Evolutionary conservation across 768 basidiomycete species (phyloP).

Genomic region (Suillus cothurnatus): DNA sequence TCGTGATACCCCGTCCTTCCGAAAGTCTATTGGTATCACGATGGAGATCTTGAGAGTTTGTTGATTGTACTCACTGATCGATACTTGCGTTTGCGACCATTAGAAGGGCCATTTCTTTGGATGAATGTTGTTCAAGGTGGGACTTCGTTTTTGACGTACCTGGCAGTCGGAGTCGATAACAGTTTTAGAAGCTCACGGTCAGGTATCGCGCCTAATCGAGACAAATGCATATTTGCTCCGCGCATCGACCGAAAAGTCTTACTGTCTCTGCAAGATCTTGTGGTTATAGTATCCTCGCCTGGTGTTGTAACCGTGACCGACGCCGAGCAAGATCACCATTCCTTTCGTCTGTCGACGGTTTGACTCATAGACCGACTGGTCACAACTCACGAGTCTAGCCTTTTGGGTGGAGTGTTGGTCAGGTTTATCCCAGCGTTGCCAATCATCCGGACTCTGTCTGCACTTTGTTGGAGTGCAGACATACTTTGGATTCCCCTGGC

Average conservation of each 20-base stretch:
- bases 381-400: too few relatives aligned
- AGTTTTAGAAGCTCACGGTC: slow-evolving; percentile 22
- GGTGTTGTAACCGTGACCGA: neutral
- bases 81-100: slow-evolving; percentile 37
- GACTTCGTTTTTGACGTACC: neutral
- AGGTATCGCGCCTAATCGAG: neutral
- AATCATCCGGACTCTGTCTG: neutral
- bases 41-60: neutral
- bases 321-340: neutral
- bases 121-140: neutral
- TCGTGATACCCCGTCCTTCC: slow-evolving; percentile 64
- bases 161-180: slow-evolving; percentile 9
- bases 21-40: neutral
- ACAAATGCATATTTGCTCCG: neutral
- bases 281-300: neutral
- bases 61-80: slow-evolving; percentile 39
- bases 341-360: too few relatives aligned
- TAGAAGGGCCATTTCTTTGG: slow-evolving; percentile 20
- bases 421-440: neutral
- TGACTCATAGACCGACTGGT: too few relatives aligned
- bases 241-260: neutral
- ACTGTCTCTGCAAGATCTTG: neutral
- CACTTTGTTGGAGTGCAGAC: slow-evolving; percentile 1
- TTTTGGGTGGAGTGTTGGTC: neutral
- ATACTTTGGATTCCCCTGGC: neutral